Evolutionary conservation across 352 stramenopile species (phyloP).

Genomic region (Aphanomyces astaci): DNA sequence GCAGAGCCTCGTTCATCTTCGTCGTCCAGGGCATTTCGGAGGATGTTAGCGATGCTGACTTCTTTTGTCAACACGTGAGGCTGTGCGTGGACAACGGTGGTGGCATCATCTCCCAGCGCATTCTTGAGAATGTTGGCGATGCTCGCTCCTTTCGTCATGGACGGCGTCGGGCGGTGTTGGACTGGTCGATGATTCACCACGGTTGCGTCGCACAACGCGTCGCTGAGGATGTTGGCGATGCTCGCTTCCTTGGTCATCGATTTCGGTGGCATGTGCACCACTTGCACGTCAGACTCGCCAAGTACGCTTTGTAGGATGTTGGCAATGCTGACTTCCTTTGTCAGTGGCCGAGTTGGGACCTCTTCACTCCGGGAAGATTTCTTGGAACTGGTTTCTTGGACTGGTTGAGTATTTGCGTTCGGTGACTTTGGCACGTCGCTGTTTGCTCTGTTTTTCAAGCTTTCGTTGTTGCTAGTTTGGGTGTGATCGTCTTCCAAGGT

Average conservation of each 20-base stretch:
- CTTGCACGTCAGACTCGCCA: neutral
- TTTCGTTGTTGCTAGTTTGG: neutral
- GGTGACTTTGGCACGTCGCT: neutral
- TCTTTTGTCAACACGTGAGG: neutral
- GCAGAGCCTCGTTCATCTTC: neutral
- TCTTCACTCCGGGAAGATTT: too few relatives aligned
- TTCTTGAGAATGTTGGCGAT: neutral
- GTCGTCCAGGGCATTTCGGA: neutral
- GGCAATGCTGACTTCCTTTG: neutral
- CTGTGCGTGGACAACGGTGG: too few relatives aligned
- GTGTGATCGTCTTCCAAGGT: neutral
- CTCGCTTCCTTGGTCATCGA: neutral
- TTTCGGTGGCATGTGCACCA: neutral
- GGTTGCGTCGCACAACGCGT: neutral
- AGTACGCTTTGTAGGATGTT: neutral
- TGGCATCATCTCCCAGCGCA: neutral
- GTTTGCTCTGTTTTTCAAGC: neutral
- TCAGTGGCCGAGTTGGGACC: too few relatives aligned
- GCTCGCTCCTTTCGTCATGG: neutral
- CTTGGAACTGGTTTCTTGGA: neutral
- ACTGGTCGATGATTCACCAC: too few relatives aligned
- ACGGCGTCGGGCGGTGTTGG: too few relatives aligned
- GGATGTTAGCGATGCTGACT: neutral
- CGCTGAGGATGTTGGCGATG: conserved; percentile 1
- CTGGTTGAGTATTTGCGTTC: too few relatives aligned